Evolutionary conservation across 2,329 filamentous ascomycete genomes (phyloP), one percentile per base, ranked within the genome.

Genomic region (Didymellaceae sp.): DNA sequence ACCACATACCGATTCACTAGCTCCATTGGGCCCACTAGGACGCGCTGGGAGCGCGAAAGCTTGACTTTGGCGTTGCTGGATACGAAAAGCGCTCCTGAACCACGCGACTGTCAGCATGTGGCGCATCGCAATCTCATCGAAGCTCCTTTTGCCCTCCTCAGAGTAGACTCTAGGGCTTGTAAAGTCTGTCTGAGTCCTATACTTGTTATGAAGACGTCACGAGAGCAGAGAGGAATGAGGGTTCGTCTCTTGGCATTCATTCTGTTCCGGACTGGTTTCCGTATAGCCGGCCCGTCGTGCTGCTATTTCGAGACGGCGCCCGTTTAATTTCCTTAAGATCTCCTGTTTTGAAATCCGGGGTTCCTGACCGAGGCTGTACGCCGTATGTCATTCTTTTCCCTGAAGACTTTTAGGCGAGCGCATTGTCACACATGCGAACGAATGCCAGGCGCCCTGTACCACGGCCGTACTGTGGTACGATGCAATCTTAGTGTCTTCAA

Each of bases 1-100:
- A 42, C 32, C 39, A 13, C 34, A 25, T 50, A 50, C 39, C 22
- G 46, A 50, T 33, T 44, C 25, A 20, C 46, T 50, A 50, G 45
- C 40, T 22, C 13, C 10, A 31, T 51, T 31, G 22, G 37, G 41
- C 2, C 18, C 16, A 41, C 47, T 41, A 51, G 45, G 47, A 24
- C 18, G 4, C 46, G 39, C 24, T 28, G 46, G 40, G 26, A 50
- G 34, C 34, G 4, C 17, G 34, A 51, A 51, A 51, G 41, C 47
- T 51, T 50, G 38, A 31, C 25, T 38, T 35, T 20, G 18, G 38
- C 5, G 34, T 5, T 16, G 17, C 9, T 22, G 9, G n/a, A 34
- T 22, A 35, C 45, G 30, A 28, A 2, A 7, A 1, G n/a, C 16
- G 16, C 13, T 17, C 14, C 22, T 32, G 9, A 11, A 28, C 22